These are phyloP conservation scores for Metschnikowia hibisci DNA, from an alignment of 805 yeast species.

Conservation along the genomic window DNA sequence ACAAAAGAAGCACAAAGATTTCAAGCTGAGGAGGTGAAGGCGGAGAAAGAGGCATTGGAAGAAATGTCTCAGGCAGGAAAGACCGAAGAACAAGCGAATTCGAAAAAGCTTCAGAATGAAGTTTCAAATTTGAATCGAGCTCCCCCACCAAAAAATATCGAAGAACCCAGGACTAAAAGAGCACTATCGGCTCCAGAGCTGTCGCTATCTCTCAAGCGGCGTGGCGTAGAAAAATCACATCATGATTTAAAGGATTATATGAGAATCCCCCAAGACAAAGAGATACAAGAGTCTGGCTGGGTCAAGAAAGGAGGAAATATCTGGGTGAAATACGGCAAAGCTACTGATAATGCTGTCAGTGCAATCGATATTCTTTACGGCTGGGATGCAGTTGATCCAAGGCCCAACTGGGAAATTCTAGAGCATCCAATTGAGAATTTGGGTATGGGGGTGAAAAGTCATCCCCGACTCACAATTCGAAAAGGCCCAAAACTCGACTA, in stretches of 20 bases:
- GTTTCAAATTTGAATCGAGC: neutral
- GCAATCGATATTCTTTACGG: conserved; percentile 73
- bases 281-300: conserved; percentile 46
- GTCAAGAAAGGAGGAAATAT: conserved; percentile 43
- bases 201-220: neutral
- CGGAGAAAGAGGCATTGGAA: conserved; percentile 6
- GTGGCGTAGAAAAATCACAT: conserved; percentile 21
- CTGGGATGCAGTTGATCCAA: conserved; percentile 67
- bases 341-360: conserved; percentile 40
- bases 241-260: conserved; percentile 18
- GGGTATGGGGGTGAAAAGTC: conserved; percentile 18
- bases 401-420: conserved; percentile 60
- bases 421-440: conserved; percentile 24
- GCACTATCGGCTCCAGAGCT: neutral
- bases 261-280: conserved; percentile 31
- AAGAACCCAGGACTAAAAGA: neutral
- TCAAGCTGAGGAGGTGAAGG: conserved; percentile 2
- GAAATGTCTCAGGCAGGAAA: conserved; percentile 7
- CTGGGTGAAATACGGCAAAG: conserved; percentile 56
- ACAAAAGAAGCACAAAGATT: neutral
- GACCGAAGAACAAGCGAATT: neutral
- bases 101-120: neutral
- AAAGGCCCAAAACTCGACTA: conserved; percentile 33
- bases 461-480: conserved; percentile 30
- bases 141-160: neutral